Base-by-base conservation (phyloP, 345 rosid genomes). In the Dipteronia sinensis region DNA sequence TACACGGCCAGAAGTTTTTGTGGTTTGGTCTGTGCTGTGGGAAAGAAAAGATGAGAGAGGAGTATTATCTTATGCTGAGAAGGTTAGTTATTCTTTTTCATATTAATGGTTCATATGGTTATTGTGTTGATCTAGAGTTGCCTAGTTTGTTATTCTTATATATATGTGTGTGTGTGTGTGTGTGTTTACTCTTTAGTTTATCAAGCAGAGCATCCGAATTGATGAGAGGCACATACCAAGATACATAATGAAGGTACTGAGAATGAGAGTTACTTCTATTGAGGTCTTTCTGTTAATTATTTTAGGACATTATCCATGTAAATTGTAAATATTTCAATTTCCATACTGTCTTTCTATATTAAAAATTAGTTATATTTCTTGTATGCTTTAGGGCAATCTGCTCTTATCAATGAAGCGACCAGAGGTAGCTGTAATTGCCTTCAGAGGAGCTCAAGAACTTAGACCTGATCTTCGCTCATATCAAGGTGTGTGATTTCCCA, bases 401-500 rank as follows among this genome's bases (percentile, higher is more conserved):
- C 94, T 88, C 59, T 83, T 96, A 83, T 87, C 88, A 75, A 77
- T 90, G 80, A 95, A 90, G 88, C 87, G 92, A 64, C 94, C 95
- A 77, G 99, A 92, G 79, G 90, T 90, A 82, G 97, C 99, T 75
- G 95, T 89, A 12, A 67, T 90, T 66, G 98, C 98, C 76, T 92
- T 92, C 84, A 90, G 97, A 84, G 92, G 90, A 84, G 97, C 99
- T 78, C 99, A 89, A 82, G 98, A 96, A 83, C 84, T 94, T 87
- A 92, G 99, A 79, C 84, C 99, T 55, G 99, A 96, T 89, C 97
- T 96, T 80, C 98, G 98, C 80, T 87, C 98, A 75, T 96, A 90
- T 87, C 98, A 94, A 96, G 99, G 38, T 34, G 99, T 95, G 67
- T 65, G 79, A 77, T 78, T 74, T 74, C 25, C 61, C 19, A 63